A percentile compares a stretch with the other conserved stretches of the same genome.
These are phyloP conservation scores for Entomophthora muscae DNA, from an alignment of 371 early-diverging fungal genomes.

Conservation along the genomic window DNA sequence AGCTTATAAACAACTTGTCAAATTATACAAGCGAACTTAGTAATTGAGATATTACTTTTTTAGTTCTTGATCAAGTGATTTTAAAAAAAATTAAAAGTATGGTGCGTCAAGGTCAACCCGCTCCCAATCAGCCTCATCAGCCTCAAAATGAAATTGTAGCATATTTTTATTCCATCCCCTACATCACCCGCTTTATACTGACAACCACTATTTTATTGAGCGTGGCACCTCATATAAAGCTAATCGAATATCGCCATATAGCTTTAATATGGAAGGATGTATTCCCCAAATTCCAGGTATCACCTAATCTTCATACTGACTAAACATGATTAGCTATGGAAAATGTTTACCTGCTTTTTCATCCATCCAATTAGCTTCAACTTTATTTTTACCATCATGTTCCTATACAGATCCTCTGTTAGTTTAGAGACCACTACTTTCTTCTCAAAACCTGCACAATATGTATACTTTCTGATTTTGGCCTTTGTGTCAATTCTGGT, in stretches of 20 bases:
- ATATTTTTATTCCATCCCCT: not conserved
- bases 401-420: not conserved
- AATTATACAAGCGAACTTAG: no score
- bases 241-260: not conserved
- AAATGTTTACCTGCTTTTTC: not conserved
- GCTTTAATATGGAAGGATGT: not conserved
- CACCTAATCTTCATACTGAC: no score
- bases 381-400: not conserved
- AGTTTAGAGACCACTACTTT: not conserved
- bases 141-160: not conserved
- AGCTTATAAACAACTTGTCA: no score
- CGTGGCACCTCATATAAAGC: not conserved
- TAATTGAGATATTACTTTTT: no score
- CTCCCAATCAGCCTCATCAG: not conserved
- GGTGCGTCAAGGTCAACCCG: not conserved
- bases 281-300: not conserved
- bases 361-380: conserved; percentile 1
- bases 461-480: not conserved
- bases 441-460: not conserved
- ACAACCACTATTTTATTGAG: not conserved
- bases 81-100: not conserved
- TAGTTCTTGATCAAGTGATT: no score
- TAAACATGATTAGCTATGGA: conserved; percentile 4
- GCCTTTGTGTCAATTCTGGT: not conserved
- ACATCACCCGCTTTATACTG: not conserved